A percentile compares a stretch with the other conserved stretches of the same genome.
These are phyloP conservation scores for Claviceps sp. DNA, from an alignment of 2,329 filamentous ascomycete genomes.

Conservation along the genomic window DNA sequence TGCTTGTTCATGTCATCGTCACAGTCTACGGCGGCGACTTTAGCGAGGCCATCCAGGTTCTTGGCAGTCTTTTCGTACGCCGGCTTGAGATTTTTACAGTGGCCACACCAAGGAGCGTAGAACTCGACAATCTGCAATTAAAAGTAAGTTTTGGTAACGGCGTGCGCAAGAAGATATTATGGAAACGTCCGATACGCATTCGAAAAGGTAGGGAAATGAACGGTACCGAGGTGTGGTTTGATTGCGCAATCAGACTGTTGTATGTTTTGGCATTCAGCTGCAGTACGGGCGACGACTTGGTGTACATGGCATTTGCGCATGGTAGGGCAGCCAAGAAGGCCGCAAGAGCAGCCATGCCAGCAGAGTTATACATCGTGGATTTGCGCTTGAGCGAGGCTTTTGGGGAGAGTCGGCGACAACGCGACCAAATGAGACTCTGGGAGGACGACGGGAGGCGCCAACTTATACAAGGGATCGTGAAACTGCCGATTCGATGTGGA, in stretches of 20 bases:
- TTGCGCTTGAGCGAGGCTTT: neutral
- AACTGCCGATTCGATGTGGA: neutral
- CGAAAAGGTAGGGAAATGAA: neutral
- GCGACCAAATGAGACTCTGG: neutral
- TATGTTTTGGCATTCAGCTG: conserved; percentile 71
- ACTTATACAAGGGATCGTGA: neutral
- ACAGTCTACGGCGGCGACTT: conserved; percentile 89
- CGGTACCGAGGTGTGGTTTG: conserved; percentile 77
- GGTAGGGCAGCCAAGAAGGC: conserved; percentile 54
- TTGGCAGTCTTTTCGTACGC: conserved; percentile 90
- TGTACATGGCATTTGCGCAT: conserved; percentile 60
- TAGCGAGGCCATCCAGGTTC: conserved; percentile 79
- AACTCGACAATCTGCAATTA: conserved; percentile 55
- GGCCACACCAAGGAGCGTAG: conserved; percentile 95
- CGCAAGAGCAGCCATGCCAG: conserved; percentile 29
- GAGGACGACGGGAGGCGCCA: neutral
- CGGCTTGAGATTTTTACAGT: conserved; percentile 91
- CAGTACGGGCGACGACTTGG: conserved; percentile 75
- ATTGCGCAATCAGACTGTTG: conserved; percentile 69
- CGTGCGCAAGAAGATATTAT: neutral
- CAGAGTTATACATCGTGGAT: conserved; percentile 37
- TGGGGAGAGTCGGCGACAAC: neutral
- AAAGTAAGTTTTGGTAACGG: neutral
- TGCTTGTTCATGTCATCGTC: conserved; percentile 87
- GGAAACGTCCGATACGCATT: neutral